Evolutionary conservation across 176 grass and related monocot genomes (phyloP), one percentile per base, ranked within the genome.

Genomic region (Puya raimondii): DNA sequence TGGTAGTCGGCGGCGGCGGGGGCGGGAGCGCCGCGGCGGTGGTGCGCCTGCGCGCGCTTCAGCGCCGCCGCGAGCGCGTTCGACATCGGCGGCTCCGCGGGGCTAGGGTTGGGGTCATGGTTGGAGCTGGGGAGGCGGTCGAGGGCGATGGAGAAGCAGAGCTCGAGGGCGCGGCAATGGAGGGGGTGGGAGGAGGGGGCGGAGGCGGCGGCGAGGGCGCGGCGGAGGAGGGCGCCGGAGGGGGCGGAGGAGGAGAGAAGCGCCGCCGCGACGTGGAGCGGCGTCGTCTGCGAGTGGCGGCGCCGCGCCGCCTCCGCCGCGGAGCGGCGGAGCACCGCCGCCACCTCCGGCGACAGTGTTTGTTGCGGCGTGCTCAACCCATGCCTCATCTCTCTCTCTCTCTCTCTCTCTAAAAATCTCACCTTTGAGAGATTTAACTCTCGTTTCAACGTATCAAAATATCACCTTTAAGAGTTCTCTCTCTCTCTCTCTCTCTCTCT

Each of bases 291-390:
- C 12, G 83, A 83, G 63, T 96, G 88, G 25, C 83, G 66, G 58
- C 85, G 64, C 8, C 85, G 58, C 12, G 80, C 88, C 0, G 92
- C 92, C 76, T 91, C 92, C n/a, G 85, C 80, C 47, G 88, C 84
- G 14, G 92, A 89, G 10, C 78, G 81, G 54, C 75, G 64, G 33
- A 96, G 85, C 66, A 90, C 88, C 56, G 74, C 80, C 17, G 92
- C 92, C 29, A 83, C 92, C 56, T 91, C 88, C 70, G 83, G 80
- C 49, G 92, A 88, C 72, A 96, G 88, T 54, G 92, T 96, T 69
- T 96, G 92, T 53, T 91, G 92, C 74, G 91, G 88, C 80, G 92
- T 85, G 75, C 85, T 96, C 75, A 96, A 84, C 85, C 90, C 92
- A 49, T 85, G 75, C 88, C 92, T 91, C 92, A 96, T 96, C 65